Evolutionary conservation across 208 protist genomes (phyloP), one percentile per base, ranked within the genome.

Genomic region (Vickermania spadyakhi): DNA sequence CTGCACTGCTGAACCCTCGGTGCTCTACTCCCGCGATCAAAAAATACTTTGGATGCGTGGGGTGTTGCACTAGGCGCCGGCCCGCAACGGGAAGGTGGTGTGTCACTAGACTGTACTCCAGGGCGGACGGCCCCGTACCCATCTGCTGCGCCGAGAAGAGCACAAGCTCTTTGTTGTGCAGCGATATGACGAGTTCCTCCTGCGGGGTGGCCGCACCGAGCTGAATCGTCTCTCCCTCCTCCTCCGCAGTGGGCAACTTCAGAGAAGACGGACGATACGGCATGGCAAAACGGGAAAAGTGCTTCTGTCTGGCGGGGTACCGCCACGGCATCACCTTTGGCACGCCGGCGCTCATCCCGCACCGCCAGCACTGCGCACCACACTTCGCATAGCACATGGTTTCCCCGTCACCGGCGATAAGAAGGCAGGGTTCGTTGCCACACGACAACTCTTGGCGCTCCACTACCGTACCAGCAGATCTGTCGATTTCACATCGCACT

Each of bases 91-190:
- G 71, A 54, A 93, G 66, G 1, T 56, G 22, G 28, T 82, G 77
- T 49, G 75, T 49, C 31, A 55, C 62, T 65, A 93, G 77, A 68
- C 86, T 93, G 71, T 89, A 93, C 52, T 86, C 79, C 25, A 88
- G 58, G 3, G 68, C 41, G 50, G 63, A 63, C 5, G 68, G 61
- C 18, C 59, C 68, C 5, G 59, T 62, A 22, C 70, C 59, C 36
- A 58, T 62, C 64, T 81, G 74, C 62, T 87, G 70, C 7, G 72
- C 73, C 25, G 69, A 54, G 57, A 81, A 88, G 13, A 92, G 60
- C 2, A 81, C 75, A 13, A 89, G 60, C 59, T 77, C 75, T 28
- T 70, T 72, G 7, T 77, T 73, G n/a, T 73, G 67, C 25, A 92
- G 63, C 1, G 75, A 81, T 36, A 89, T 68, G 3, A 89, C 81